A percentile compares a stretch with the other conserved stretches of the same genome.
phyloP scores from a whole-genome alignment of 768 basidiomycete genomes.

The Mrakia hoshinonis region DNA sequence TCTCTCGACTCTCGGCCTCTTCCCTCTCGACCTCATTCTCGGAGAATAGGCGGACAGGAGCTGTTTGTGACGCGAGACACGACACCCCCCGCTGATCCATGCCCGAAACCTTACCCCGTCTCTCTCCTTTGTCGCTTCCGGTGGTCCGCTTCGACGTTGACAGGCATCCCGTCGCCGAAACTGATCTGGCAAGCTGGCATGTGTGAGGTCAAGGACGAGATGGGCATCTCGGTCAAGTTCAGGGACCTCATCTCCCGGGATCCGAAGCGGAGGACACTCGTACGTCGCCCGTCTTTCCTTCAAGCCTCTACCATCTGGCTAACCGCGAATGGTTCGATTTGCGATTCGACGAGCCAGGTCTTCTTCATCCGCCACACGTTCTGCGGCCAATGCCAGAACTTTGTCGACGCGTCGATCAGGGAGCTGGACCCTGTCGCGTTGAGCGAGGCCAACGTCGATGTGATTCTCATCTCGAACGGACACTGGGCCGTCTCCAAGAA shows the following conservation, averaged over 20 bases:
- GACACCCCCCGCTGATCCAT: too few species aligned
- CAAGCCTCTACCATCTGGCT: too few species aligned
- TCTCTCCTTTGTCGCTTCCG: too few species aligned
- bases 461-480: conserved; percentile 36
- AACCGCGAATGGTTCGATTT: too few species aligned
- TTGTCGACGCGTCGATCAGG: conserved; percentile 35
- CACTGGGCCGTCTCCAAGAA: conserved; percentile 41
- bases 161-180: conserved; percentile 31
- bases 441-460: conserved; percentile 33
- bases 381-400: conserved; percentile 40
- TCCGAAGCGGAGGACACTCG: conserved; percentile 34
- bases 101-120: too few species aligned
- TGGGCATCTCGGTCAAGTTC: conserved; percentile 29
- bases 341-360: too few species aligned
- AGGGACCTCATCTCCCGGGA: conserved; percentile 28
- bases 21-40: not conserved
- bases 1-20: too few species aligned
- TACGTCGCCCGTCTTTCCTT: conserved; percentile 6
- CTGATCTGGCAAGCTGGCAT: conserved; percentile 38
- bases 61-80: too few species aligned
- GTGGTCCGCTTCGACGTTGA: too few species aligned
- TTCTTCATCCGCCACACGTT: conserved; percentile 39
- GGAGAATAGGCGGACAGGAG: too few species aligned
- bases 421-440: conserved; percentile 37
- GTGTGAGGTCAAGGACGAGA: conserved; percentile 34